phyloP scores from a whole-genome alignment of 768 basidiomycete species.

The Suillus alpinus region DNA sequence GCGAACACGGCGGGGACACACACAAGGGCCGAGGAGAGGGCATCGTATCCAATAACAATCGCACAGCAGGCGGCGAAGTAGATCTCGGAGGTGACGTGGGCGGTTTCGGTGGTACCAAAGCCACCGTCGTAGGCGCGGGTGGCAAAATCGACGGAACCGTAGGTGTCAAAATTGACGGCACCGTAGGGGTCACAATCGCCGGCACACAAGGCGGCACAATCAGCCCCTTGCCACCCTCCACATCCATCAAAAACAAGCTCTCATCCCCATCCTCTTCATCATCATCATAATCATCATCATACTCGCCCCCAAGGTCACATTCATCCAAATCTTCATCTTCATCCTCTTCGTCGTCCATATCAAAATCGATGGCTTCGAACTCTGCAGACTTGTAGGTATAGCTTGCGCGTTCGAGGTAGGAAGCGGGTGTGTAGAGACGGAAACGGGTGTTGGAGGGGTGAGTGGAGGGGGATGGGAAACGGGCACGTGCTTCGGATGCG shows the following conservation, averaged over 20 bases:
- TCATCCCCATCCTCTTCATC: conserved; percentile 13
- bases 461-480: neutral
- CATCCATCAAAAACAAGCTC: neutral
- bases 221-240: neutral
- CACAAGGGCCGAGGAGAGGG: neutral
- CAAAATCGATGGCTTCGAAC: conserved; percentile 25
- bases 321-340: conserved; percentile 32
- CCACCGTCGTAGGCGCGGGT: neutral
- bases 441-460: conserved; percentile 16
- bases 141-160: neutral
- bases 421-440: conserved; percentile 28
- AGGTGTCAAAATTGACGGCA: neutral
- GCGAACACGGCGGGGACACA: neutral
- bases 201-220: neutral
- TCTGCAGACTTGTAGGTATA: conserved; percentile 27
- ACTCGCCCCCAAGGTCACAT: conserved; percentile 16
- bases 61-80: neutral
- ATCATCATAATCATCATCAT: conserved; percentile 16
- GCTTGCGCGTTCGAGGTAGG: conserved; percentile 13
- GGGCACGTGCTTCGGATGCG: conserved; percentile 23
- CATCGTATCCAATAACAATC: neutral
- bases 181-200: neutral
- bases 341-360: conserved; percentile 28
- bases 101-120: neutral
- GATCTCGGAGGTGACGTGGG: neutral